Conservation (phyloP, 176 grass and related monocot genomes). For the Guadua angustifolia region DNA sequence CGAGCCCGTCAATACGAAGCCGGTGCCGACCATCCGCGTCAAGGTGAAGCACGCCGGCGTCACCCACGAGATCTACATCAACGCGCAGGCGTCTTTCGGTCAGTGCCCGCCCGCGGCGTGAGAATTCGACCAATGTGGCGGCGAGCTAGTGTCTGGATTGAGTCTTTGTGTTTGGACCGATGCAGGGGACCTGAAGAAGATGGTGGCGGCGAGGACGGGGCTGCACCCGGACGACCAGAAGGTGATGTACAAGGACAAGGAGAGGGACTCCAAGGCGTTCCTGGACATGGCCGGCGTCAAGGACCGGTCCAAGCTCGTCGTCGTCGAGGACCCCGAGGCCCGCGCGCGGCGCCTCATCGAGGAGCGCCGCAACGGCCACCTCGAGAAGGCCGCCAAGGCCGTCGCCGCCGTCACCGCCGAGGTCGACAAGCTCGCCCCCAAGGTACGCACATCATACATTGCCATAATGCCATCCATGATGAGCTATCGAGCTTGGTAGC, state of each 20-base stretch:
- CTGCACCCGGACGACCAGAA: constrained; percentile 90
- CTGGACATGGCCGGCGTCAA: constrained; percentile 84
- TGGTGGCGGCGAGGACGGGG: constrained; percentile 64
- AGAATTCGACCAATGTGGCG: neutral
- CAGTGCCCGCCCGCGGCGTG: neutral
- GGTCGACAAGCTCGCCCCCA: constrained; percentile 84
- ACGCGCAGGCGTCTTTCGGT: constrained; percentile 78
- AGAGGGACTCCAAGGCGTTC: constrained; percentile 81
- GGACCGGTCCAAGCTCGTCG: constrained; percentile 81
- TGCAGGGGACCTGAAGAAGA: constrained; percentile 87
- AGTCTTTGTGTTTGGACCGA: neutral
- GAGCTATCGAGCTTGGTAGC: too few species aligned
- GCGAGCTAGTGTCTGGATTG: neutral
- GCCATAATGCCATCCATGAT: neutral
- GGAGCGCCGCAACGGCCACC: constrained; percentile 63
- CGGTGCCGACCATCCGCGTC: constrained; percentile 80
- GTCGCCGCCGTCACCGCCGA: constrained; percentile 73
- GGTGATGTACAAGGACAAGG: constrained; percentile 88
- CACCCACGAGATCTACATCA: constrained; percentile 97
- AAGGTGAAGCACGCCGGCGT: constrained; percentile 81
- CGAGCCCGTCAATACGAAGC: constrained; percentile 50
- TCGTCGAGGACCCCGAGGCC: constrained; percentile 81
- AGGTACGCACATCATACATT: constrained; percentile 57
- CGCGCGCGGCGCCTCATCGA: constrained; percentile 83
- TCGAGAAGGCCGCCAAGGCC: constrained; percentile 73